These are phyloP conservation scores for Scytalidium lignicola DNA, from an alignment of 2,329 filamentous ascomycete species.

Conservation along the genomic window DNA sequence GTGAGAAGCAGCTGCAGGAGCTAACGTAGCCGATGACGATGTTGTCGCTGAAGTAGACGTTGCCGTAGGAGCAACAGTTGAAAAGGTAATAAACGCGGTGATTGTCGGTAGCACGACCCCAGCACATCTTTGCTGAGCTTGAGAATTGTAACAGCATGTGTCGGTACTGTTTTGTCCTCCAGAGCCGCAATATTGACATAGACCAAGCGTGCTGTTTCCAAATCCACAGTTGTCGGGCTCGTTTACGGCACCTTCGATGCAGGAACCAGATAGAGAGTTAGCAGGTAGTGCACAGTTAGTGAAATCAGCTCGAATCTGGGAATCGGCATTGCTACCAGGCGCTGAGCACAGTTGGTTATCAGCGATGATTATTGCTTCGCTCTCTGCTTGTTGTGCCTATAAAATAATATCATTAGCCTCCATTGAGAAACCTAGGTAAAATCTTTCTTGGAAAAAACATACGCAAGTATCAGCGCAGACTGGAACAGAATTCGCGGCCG, in stretches of 20 bases:
- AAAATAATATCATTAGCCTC: slow-evolving; percentile 20
- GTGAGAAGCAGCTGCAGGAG: slow-evolving; percentile 8
- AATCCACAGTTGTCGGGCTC: slow-evolving; percentile 87
- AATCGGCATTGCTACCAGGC: slow-evolving; percentile 53
- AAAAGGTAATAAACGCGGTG: slow-evolving; percentile 60
- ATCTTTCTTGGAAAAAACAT: slow-evolving; percentile 30
- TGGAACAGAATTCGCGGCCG: slow-evolving; percentile 60
- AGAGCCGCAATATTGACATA: slow-evolving; percentile 81
- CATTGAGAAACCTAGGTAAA: neutral
- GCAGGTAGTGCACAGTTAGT: slow-evolving; percentile 80
- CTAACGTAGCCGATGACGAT: slow-evolving; percentile 8
- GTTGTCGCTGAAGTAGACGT: slow-evolving; percentile 31
- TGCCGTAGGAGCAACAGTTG: slow-evolving; percentile 43
- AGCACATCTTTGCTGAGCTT: slow-evolving; percentile 67
- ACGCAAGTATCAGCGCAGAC: slow-evolving; percentile 89
- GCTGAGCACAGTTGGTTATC: slow-evolving; percentile 65
- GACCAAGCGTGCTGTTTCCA: slow-evolving; percentile 61
- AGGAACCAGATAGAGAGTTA: slow-evolving; percentile 68
- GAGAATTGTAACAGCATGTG: slow-evolving; percentile 84
- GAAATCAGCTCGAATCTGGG: slow-evolving; percentile 86
- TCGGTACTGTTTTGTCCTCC: slow-evolving; percentile 90
- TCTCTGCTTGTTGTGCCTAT: slow-evolving; percentile 76
- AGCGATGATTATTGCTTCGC: slow-evolving; percentile 78
- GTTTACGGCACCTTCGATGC: slow-evolving; percentile 72
- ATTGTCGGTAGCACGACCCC: slow-evolving; percentile 75